Conservation (phyloP, 768 basidiomycete species). For the Boletus rubropictus region DNA sequence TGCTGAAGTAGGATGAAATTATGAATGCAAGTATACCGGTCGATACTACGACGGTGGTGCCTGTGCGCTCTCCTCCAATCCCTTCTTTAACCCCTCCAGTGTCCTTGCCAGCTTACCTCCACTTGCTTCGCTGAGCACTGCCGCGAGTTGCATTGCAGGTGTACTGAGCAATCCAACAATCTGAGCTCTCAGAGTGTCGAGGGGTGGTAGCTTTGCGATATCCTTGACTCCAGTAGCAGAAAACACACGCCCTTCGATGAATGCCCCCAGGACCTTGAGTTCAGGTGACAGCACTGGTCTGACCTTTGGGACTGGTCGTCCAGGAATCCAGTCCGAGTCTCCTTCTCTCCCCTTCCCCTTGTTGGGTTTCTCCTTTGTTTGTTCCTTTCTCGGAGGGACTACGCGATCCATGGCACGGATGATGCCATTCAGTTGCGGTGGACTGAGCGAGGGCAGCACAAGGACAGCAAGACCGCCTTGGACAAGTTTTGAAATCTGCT, state of each 20-base stretch:
- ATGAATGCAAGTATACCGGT: constrained; percentile 7
- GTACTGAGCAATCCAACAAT: constrained; percentile 78
- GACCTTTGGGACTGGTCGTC: constrained; percentile 58
- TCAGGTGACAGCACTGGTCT: constrained; percentile 55
- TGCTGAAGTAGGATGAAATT: background rate
- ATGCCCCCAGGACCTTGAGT: constrained; percentile 66
- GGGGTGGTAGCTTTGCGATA: constrained; percentile 68
- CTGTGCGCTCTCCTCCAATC: constrained; percentile 45
- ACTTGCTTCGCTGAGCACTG: constrained; percentile 60
- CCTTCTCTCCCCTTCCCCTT: constrained; percentile 49
- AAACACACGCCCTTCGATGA: constrained; percentile 74
- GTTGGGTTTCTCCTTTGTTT: constrained; percentile 42
- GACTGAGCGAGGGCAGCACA: constrained; percentile 59
- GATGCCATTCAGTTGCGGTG: constrained; percentile 63
- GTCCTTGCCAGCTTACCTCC: constrained; percentile 68
- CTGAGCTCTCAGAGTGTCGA: constrained; percentile 75
- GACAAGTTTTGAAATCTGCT: constrained; percentile 50
- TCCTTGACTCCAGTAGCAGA: constrained; percentile 51
- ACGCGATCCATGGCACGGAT: constrained; percentile 62
- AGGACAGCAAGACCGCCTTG: constrained; percentile 63
- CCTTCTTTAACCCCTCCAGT: constrained; percentile 66
- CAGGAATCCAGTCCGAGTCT: constrained; percentile 58
- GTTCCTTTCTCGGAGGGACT: constrained; percentile 53
- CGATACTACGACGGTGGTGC: constrained; percentile 18
- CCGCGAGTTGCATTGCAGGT: constrained; percentile 69